Percentiles rank a stretch among this genome's conserved stretches.
Evolutionary conservation across 257 asterid species (phyloP).

Genomic region (Solanum lycopersicoides): DNA sequence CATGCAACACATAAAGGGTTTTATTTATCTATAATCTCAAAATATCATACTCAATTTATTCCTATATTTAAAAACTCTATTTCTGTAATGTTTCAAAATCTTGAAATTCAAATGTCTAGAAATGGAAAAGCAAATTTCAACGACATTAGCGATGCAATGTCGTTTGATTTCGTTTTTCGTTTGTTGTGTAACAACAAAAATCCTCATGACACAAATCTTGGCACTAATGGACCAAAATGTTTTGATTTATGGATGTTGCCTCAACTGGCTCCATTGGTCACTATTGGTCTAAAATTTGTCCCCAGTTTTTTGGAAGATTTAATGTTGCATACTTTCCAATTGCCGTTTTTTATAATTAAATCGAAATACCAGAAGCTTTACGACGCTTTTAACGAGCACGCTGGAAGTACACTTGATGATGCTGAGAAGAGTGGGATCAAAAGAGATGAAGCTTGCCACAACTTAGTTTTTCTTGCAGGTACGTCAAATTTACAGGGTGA

Average conservation of each 20-base stretch:
- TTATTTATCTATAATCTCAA: constrained; percentile 22
- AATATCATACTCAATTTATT: constrained; percentile 19
- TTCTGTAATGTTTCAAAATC: constrained; percentile 23
- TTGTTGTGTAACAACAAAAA: constrained; percentile 25
- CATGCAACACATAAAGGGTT: constrained; percentile 39
- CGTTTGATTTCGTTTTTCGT: constrained; percentile 66
- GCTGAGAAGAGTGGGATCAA: constrained; percentile 40
- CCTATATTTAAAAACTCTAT: constrained; percentile 33
- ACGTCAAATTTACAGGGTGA: no score
- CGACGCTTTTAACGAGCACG: constrained; percentile 25
- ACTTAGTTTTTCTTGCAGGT: constrained; percentile 62
- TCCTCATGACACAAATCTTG: constrained; percentile 27
- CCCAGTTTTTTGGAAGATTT: constrained; percentile 56
- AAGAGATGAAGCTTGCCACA: constrained; percentile 75
- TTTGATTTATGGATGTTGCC: constrained; percentile 50
- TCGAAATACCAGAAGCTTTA: constrained; percentile 38
- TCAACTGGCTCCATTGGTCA: constrained; percentile 52
- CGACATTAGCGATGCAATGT: constrained; percentile 23
- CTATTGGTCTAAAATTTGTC: constrained; percentile 26
- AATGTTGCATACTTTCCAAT: constrained; percentile 28
- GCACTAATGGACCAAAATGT: constrained; percentile 27
- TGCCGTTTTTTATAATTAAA: constrained; percentile 34
- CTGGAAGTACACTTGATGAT: constrained; percentile 27
- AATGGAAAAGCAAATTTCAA: constrained; percentile 40
- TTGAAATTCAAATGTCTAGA: constrained; percentile 33